Evolutionary conservation across 2,329 filamentous ascomycete genomes (phyloP).

Genomic region (Nigrospora sphaerica): DNA sequence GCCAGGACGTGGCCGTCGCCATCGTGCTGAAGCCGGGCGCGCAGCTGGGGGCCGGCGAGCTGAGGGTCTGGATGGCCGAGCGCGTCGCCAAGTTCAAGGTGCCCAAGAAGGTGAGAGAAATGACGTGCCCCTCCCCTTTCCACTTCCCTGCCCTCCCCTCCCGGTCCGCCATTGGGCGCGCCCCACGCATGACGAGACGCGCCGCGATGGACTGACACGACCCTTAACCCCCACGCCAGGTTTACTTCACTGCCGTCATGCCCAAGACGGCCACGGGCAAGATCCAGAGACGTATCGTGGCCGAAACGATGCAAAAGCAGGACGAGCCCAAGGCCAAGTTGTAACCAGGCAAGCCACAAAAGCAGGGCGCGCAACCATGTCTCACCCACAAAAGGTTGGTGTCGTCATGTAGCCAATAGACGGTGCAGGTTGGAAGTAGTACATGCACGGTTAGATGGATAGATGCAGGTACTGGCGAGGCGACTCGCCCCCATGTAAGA

Average conservation of each 20-base stretch:
- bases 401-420: no score
- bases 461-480: no score
- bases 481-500: no score
- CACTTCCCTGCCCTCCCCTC: neutral
- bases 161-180: neutral
- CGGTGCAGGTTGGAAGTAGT: no score
- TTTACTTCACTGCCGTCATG: constrained; percentile 79
- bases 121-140: neutral
- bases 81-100: constrained; percentile 79
- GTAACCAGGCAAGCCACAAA: constrained; percentile 21
- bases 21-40: constrained; percentile 64
- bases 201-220: neutral
- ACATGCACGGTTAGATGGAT: no score
- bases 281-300: constrained; percentile 80
- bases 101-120: constrained; percentile 61
- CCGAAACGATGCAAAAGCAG: constrained; percentile 74
- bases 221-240: constrained; percentile 30
- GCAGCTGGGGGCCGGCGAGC: constrained; percentile 46
- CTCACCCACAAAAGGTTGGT: no score
- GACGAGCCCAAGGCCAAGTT: constrained; percentile 48
- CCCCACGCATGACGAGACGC: neutral
- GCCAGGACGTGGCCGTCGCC: constrained; percentile 73
- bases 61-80: constrained; percentile 62
- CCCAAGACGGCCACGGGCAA: constrained; percentile 91
- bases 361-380: no score